phyloP scores from a whole-genome alignment of 2,329 filamentous ascomycete species.

The Coleophoma eucalyptorum region DNA sequence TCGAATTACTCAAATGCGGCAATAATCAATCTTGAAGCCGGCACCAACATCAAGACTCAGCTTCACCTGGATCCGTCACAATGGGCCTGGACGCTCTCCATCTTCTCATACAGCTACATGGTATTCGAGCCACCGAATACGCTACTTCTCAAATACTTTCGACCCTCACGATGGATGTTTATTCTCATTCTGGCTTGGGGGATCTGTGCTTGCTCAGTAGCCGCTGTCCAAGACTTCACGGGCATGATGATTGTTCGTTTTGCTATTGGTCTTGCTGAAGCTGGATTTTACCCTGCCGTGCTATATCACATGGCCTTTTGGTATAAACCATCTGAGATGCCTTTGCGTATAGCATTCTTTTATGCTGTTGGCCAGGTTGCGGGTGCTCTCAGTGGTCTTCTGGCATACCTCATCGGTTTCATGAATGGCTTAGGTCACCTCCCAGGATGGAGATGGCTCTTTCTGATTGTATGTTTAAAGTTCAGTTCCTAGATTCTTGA shows the following conservation, averaged over 20 bases:
- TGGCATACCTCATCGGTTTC: conserved; percentile 33
- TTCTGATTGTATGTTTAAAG: conserved; percentile 21
- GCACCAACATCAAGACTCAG: conserved; percentile 34
- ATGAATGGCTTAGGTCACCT: conserved; percentile 29
- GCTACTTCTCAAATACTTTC: conserved; percentile 30
- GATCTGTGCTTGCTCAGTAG: conserved; percentile 30
- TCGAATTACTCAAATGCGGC: conserved; percentile 35
- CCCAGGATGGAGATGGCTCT: conserved; percentile 32
- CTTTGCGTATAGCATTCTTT: conserved; percentile 32
- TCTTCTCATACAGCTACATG: conserved; percentile 36
- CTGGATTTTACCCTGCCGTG: conserved; percentile 31
- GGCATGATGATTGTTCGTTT: conserved; percentile 35
- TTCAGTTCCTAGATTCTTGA: too few species aligned
- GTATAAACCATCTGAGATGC: conserved; percentile 32
- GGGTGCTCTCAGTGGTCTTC: conserved; percentile 28
- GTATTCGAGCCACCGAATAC: conserved; percentile 35
- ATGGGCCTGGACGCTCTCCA: conserved; percentile 35
- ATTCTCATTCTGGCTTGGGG: conserved; percentile 29
- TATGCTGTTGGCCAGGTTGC: conserved; percentile 32
- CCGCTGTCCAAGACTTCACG: conserved; percentile 29
- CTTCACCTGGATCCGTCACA: conserved; percentile 27
- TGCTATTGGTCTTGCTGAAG: conserved; percentile 31
- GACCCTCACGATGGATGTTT: conserved; percentile 24
- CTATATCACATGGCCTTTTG: conserved; percentile 36
- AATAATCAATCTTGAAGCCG: conserved; percentile 35